These are phyloP conservation scores for Penicillium decumbens DNA, from an alignment of 2,329 filamentous ascomycete species.

Conservation along the genomic window DNA sequence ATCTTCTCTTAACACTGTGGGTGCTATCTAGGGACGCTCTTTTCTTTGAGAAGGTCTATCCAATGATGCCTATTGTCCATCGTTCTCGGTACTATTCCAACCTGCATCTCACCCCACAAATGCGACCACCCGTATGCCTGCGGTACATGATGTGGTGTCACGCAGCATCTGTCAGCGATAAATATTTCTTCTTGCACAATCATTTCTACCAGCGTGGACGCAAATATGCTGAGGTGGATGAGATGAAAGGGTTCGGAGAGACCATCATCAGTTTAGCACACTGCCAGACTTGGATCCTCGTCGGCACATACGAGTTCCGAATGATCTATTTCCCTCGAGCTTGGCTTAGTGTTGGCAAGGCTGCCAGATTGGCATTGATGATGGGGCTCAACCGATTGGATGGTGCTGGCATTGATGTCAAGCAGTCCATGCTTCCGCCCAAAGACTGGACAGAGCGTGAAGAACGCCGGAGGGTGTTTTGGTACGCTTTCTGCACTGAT, in stretches of 20 bases:
- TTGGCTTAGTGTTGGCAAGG: constrained; percentile 85
- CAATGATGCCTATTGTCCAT: constrained; percentile 82
- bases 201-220: constrained; percentile 85
- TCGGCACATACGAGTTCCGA: constrained; percentile 87
- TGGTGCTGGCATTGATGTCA: constrained; percentile 76
- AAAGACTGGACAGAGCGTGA: constrained; percentile 93
- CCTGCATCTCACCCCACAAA: constrained; percentile 80
- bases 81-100: constrained; percentile 79
- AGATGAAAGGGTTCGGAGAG: constrained; percentile 89
- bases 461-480: constrained; percentile 86
- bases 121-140: constrained; percentile 79
- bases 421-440: constrained; percentile 80
- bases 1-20: constrained; percentile 12
- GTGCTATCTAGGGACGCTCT: constrained; percentile 59
- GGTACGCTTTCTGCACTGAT: constrained; percentile 87
- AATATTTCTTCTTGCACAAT: constrained; percentile 72
- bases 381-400: constrained; percentile 87
- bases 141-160: constrained; percentile 96
- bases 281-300: constrained; percentile 75
- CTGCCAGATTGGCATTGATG: constrained; percentile 80
- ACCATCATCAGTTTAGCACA: constrained; percentile 79
- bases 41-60: constrained; percentile 87
- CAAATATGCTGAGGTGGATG: constrained; percentile 85
- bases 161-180: constrained; percentile 79
- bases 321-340: constrained; percentile 96